A percentile compares a stretch with the other conserved stretches of the same genome.
phyloP scores from a whole-genome alignment of 768 basidiomycete species.

The Tulasnella sp. region DNA sequence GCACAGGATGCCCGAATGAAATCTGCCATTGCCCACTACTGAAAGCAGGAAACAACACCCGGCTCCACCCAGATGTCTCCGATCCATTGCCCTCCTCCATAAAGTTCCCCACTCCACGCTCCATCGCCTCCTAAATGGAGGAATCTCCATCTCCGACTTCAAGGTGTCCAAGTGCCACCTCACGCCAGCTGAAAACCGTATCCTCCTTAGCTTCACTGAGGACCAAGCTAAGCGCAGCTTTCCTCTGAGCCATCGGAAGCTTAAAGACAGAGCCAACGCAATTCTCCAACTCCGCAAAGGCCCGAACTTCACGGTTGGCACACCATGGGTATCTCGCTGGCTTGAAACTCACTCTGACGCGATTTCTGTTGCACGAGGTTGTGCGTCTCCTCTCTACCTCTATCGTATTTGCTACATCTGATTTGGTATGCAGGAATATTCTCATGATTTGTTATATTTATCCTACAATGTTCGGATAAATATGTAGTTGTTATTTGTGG shows the following conservation, averaged over 20 bases:
- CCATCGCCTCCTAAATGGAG: background rate
- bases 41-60: background rate
- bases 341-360: conserved; percentile 5
- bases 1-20: background rate
- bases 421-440: too few species aligned
- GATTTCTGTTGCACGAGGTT: too few species aligned
- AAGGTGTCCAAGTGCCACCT: conserved; percentile 44
- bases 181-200: conserved; percentile 40
- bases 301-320: conserved; percentile 6
- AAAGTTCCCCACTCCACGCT: background rate
- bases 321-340: conserved; percentile 34
- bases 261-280: conserved; percentile 47
- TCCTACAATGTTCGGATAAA: too few species aligned
- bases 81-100: background rate
- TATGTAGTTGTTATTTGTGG: too few species aligned
- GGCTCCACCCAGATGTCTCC: background rate
- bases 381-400: too few species aligned
- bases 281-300: conserved; percentile 31
- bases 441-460: too few species aligned
- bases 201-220: conserved; percentile 14
- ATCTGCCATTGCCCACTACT: background rate
- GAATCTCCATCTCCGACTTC: conserved; percentile 38
- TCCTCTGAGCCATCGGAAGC: conserved; percentile 44
- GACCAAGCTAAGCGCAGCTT: conserved; percentile 44
- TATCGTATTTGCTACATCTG: too few species aligned